Base-by-base conservation (phyloP, 106 monocot genomes). In the Iris macrosiphon region DNA sequence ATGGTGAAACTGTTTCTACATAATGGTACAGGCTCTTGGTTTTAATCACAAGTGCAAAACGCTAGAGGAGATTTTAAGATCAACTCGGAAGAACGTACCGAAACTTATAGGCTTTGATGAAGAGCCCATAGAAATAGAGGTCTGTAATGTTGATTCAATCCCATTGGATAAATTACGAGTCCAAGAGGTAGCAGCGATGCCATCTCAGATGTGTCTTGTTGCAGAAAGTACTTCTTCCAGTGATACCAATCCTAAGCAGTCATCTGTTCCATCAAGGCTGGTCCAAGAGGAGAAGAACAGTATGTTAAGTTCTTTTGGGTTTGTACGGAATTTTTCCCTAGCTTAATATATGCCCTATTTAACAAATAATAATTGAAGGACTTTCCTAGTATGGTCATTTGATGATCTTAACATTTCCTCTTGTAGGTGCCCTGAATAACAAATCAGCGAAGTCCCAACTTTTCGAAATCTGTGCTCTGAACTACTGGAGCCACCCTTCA, bases 21-120 rank as follows among this genome's bases (percentile, higher is more conserved):
- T 38, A 48, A 15, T 10, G 9, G 10, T 62, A 52, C 66, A 98
- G 96, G 74, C 55, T 49, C 69, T 52, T 59, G 90, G 86, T 40
- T 83, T 68, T 73, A 90, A 65, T 20, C 83, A 77, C 23, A 96
- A 83, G 63, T 68, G 49, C n/a, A 98, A 83, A 51, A 66, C 90
- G 27, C 52, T 98, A 33, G 77, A 82, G 37, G 86, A 98, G 40
- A 59, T 74, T 34, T 21, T 98, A 52, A 47, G 14, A 35, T 49
- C 61, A 31, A 73, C 83, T 23, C 31, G 13, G 33, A 98, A 70
- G 52, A 66, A 62, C 22, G 29, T 63, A 49, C 46, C 90, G 46
- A 28, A 80, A 60, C 69, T 98, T 13, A 90, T 98, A 51, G 96
- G 96, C 17, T 98, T 70, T 66, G 68, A 98, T 69, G 96, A 98